Base-by-base conservation (phyloP, 495 filamentous ascomycete genomes). In the Penicillium turbatum region DNA sequence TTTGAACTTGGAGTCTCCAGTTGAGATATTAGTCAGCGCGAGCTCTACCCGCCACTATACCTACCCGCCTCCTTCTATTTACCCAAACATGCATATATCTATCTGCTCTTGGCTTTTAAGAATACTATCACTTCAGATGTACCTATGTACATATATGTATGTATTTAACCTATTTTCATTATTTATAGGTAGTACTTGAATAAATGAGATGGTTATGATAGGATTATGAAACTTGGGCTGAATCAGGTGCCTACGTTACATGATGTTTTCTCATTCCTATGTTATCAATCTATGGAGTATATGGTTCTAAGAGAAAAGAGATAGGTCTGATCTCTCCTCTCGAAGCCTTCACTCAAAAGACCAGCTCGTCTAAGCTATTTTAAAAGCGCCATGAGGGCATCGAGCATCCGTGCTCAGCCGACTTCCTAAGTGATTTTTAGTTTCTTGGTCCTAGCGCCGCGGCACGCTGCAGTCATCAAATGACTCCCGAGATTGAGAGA, bases 21-120 rank as follows among this genome's bases (percentile, higher is more conserved):
- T 64, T 54, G 59, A 34, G 48, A 26, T 51, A 40, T 60, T 57
- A 57, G 58, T 61, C 58, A 61, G 39, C 58, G 17, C 26, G 21
- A 46, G 48, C 53, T 53, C 54, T 40, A n/a, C 27, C 26, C 34
- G 8, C 21, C n/a, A 12, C 32, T 5, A 12, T 34, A 24, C 2
- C 11, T 12, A 12, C 31, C 31, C 31, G 31, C 31, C 31, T 34
- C n/a, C n/a, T n/a, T n/a, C 32, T 24, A 13, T 34, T 32, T 32
- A 32, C 31, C 31, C 31, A 32, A 12, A 24, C 21, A 24, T 24
- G 21, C 21, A 24, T 24, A 24, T n/a, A n/a, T n/a, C n/a, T n/a
- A n/a, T 24, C 21, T 24, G 21, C 21, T n/a, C n/a, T n/a, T 4
- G 21, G 21, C 21, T 24, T 4, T 24, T 24, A 24, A 24, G 21